A percentile compares a stretch with the other conserved stretches of the same genome.
Evolutionary conservation across 164 flowering plant genomes (phyloP).

Genomic region (Magnolia officinalis): DNA sequence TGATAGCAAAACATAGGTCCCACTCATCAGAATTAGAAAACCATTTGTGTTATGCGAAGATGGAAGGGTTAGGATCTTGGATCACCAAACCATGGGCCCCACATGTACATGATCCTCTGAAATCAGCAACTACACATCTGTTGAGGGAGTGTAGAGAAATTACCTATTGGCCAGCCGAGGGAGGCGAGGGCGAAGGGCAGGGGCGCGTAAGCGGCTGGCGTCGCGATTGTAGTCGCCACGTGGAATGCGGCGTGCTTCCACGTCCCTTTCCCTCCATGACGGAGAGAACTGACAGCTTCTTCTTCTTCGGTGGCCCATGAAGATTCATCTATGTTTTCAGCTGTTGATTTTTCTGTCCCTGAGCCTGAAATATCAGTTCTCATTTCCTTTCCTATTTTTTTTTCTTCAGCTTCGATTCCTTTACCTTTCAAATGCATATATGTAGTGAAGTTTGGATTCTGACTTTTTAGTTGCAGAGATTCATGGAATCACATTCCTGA

Average conservation of each 20-base stretch:
- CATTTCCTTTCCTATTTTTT: too few species aligned
- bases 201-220: slow-evolving; percentile 68
- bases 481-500: too few species aligned
- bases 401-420: too few species aligned
- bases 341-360: background rate
- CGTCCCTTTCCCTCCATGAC: slow-evolving; percentile 34
- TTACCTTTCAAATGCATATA: too few species aligned
- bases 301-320: background rate
- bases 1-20: background rate
- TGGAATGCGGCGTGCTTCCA: slow-evolving; percentile 69
- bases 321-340: background rate
- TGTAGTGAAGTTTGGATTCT: too few species aligned
- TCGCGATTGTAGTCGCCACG: slow-evolving; percentile 65
- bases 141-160: background rate
- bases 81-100: too few species aligned
- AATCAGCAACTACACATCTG: background rate
- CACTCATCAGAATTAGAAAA: background rate
- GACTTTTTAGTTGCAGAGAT: too few species aligned
- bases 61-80: background rate
- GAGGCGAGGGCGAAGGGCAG: slow-evolving; percentile 58
- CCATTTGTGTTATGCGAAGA: background rate
- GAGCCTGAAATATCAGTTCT: background rate
- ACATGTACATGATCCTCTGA: background rate
- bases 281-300: background rate
- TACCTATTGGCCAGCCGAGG: slow-evolving; percentile 66